Evolutionary conservation across 2,329 filamentous ascomycete genomes (phyloP), one percentile per base, ranked within the genome.

Genomic region (Fusarium multiceps): DNA sequence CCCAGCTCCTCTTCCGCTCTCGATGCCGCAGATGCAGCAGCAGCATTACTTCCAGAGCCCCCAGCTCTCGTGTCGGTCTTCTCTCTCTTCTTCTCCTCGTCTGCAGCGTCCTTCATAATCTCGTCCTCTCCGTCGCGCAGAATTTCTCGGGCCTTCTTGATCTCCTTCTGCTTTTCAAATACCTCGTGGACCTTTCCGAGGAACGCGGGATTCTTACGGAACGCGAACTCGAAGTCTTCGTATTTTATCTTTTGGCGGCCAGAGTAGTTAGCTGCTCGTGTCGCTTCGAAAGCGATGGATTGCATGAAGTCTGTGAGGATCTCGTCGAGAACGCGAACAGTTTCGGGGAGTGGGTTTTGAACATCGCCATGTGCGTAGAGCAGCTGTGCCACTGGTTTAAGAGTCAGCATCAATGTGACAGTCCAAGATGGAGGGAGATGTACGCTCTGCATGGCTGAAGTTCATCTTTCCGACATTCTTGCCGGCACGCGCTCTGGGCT

Each of bases 281-380:
- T 93, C 6, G 96, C 95, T 77, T 93, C 91, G 83, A 97, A 96
- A 81, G 93, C 95, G 57, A 96, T 90, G 79, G 96, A 93, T 78
- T 97, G 93, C 78, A 98, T 93, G 84, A 97, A 98, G 83, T 98
- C 96, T 68, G 94, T 97, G 66, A 97, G 89, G 74, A 98, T 95
- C 82, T 98, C 94, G 84, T 98, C 96, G 53, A 98, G 90, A 54
- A 95, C 88, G 66, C 92, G 90, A 64, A 97, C 87, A 12, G 94
- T 98, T 78, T 94, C 89, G 20, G 92, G 90, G 27, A 98, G 90
- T 1, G 94, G 93, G 58, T 91, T 86, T 62, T 87, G 85, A 59
- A 91, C 88, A 80, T 97, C 93, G 78, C 93, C 94, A 78, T 93
- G 92, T 63, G 91, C 92, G 80, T 90, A 92, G 77, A 96, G 90